Base-by-base conservation (phyloP, 768 basidiomycete genomes). In the Leccinum boreale region DNA sequence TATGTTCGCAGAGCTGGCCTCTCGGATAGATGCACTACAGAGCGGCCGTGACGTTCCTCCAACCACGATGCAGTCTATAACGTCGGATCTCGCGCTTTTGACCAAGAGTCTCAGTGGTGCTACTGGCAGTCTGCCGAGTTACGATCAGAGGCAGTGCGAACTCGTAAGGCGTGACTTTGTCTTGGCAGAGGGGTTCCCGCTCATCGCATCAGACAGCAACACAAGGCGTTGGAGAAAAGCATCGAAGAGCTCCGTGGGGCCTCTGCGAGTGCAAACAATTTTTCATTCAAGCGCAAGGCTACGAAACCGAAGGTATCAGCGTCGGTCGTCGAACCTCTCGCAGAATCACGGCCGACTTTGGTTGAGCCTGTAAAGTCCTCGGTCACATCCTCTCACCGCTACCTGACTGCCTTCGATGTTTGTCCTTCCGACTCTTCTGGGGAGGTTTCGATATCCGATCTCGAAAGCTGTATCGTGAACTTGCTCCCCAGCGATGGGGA, bases 141-240 rank as follows among this genome's bases (percentile, higher is more conserved):
- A 90, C 66, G 89, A 91, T 70, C 90, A 88, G 66, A 79, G 85
- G 54, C 85, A 85, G 65, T 87, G 80, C 66, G 87, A 88, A 68
- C 72, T 76, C 64, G 90, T 90, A 62, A 54, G 84, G 75, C 24
- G 21, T 44, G 29, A 19, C n/a, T 39, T 39, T 53, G 5, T 29
- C n/a, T 24, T 21, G 42, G 58, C 36, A 19, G 54, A 23, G 50
- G 36, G 44, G 31, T 55, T 36, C 53, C 35, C 35, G 50, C 35
- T 67, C 55, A 71, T 54, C 39, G 29, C 35, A 48, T 57, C 46
- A 49, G 55, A 52, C 33, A 94, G 91, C 86, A 86, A 82, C 69
- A 92, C 56, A 85, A 83, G 66, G 70, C 70, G 5, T 68, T 92
- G 10, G 89, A 90, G 68, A 75, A 74, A 53, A 67, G 74, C 10